A percentile compares a stretch with the other conserved stretches of the same genome.
Evolutionary conservation across 2,329 filamentous ascomycete species (phyloP).

Genomic region (Chrysoporthe austroafricana): DNA sequence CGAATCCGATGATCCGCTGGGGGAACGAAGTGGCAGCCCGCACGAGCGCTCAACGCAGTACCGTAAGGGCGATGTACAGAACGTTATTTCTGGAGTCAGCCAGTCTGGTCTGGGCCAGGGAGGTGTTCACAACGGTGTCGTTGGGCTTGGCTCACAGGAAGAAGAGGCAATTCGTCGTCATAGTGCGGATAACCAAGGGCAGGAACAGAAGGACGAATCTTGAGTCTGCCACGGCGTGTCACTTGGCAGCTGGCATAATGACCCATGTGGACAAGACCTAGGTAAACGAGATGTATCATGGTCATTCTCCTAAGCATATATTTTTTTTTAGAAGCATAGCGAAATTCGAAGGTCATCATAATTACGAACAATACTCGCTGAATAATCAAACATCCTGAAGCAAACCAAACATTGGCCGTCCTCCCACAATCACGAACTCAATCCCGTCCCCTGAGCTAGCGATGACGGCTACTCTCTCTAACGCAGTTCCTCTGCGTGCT

Average conservation of each 20-base stretch:
- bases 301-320: neutral
- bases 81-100: slow-evolving; percentile 4
- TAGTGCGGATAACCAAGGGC: neutral
- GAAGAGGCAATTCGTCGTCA: neutral
- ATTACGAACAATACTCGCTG: no score
- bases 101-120: slow-evolving; percentile 13
- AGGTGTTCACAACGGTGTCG: slow-evolving; percentile 12
- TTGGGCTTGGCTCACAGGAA: slow-evolving; percentile 9
- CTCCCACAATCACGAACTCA: no score
- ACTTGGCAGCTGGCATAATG: neutral
- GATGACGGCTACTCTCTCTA: no score
- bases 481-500: no score
- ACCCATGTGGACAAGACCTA: neutral
- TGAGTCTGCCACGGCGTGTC: no score
- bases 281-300: neutral
- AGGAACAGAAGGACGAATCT: neutral
- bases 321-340: neutral
- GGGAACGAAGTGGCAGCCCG: neutral
- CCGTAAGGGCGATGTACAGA: slow-evolving; percentile 4
- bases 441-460: no score
- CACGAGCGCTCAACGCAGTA: slow-evolving; percentile 13
- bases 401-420: no score
- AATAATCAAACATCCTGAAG: no score
- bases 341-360: neutral
- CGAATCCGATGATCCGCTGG: slow-evolving; percentile 1